Evolutionary conservation across 1,139 yeast genomes (phyloP).

Genomic region (Kluyveromyces marxianus): DNA sequence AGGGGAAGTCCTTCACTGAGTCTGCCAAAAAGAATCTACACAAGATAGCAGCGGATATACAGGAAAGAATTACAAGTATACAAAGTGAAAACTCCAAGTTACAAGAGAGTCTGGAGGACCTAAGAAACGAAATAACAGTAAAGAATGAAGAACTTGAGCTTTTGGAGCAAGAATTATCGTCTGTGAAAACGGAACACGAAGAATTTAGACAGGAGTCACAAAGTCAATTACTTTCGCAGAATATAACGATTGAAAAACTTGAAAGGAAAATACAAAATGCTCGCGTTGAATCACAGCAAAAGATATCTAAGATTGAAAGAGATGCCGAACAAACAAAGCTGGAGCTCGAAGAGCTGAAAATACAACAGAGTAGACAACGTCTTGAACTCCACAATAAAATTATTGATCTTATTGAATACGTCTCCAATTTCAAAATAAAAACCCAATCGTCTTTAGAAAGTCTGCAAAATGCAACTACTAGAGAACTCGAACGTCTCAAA

Average conservation of each 20-base stretch:
- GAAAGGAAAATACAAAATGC: constrained; percentile 48
- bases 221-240: constrained; percentile 43
- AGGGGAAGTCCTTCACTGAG: constrained; percentile 6
- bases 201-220: constrained; percentile 49
- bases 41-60: constrained; percentile 42
- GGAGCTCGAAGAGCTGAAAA: constrained; percentile 47
- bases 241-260: constrained; percentile 58
- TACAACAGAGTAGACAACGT: constrained; percentile 42
- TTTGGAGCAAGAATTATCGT: constrained; percentile 49
- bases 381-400: constrained; percentile 46
- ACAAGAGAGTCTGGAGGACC: constrained; percentile 54
- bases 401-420: constrained; percentile 48
- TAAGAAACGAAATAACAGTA: constrained; percentile 48
- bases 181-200: constrained; percentile 48
- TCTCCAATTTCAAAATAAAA: constrained; percentile 56
- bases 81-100: constrained; percentile 54
- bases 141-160: constrained; percentile 53
- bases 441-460: constrained; percentile 54
- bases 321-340: constrained; percentile 47
- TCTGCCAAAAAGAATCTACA: constrained; percentile 31
- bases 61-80: constrained; percentile 41
- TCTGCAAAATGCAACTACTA: constrained; percentile 32
- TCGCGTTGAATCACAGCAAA: constrained; percentile 37
- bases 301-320: constrained; percentile 48
- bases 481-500: constrained; percentile 14